These are phyloP conservation scores for Penicillium sp. DNA, from an alignment of 2,329 filamentous ascomycete species.

Conservation along the genomic window DNA sequence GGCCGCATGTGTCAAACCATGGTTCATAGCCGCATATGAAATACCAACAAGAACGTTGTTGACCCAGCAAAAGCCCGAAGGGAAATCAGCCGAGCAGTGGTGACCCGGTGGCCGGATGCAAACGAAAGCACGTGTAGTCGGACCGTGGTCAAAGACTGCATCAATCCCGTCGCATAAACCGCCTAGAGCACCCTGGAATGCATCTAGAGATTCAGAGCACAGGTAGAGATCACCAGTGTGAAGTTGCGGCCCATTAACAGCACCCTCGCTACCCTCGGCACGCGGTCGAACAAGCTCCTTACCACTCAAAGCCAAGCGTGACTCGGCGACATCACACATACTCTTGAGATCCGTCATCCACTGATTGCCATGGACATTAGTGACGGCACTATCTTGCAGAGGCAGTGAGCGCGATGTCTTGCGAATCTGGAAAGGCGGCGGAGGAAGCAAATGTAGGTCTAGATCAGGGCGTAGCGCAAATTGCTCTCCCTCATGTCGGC, in stretches of 20 bases:
- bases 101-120: slow-evolving; percentile 92
- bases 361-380: slow-evolving; percentile 83
- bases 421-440: slow-evolving; percentile 78
- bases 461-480: slow-evolving; percentile 68
- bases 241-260: slow-evolving; percentile 51
- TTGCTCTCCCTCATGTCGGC: slow-evolving; percentile 71
- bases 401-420: slow-evolving; percentile 75
- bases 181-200: slow-evolving; percentile 87
- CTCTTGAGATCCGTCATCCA: slow-evolving; percentile 92
- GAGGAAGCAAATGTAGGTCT: slow-evolving; percentile 58
- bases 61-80: slow-evolving; percentile 97
- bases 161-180: slow-evolving; percentile 94
- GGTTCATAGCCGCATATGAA: slow-evolving; percentile 79
- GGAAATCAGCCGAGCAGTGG: slow-evolving; percentile 86
- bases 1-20: slow-evolving; percentile 89
- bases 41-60: slow-evolving; percentile 99
- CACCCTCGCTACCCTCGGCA: slow-evolving; percentile 39
- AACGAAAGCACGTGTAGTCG: slow-evolving; percentile 81
- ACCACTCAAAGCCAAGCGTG: slow-evolving; percentile 73
- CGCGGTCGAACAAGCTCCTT: slow-evolving; percentile 74
- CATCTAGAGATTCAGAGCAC: slow-evolving; percentile 80
- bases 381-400: slow-evolving; percentile 75
- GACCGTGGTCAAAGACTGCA: slow-evolving; percentile 68
- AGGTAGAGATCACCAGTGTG: slow-evolving; percentile 92
- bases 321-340: slow-evolving; percentile 81